phyloP scores from a whole-genome alignment of 23 red algal genomes.

The Gracilariopsis chorda region DNA sequence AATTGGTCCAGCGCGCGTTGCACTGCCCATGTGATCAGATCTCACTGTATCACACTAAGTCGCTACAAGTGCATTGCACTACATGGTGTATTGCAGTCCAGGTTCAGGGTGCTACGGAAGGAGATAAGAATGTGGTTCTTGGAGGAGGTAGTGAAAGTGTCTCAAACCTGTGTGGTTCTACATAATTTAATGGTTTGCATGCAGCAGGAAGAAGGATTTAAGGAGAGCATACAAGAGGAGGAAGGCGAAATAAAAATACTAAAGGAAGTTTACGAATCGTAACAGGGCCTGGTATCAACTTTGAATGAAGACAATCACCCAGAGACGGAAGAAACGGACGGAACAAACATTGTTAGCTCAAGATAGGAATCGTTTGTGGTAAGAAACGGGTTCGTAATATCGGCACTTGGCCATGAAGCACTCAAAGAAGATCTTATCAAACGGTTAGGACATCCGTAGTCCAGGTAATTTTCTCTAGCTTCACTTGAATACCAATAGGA shows the following conservation, averaged over 20 bases:
- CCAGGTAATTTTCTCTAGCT: neutral
- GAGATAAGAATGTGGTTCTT: neutral
- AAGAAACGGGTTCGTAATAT: neutral
- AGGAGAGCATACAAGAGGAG: conserved; percentile 6
- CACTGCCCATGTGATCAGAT: too few species aligned
- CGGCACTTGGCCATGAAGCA: neutral
- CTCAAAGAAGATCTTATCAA: conserved; percentile 6
- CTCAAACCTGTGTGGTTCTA: conserved; percentile 8
- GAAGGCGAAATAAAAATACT: neutral
- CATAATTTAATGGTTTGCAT: conserved; percentile 40
- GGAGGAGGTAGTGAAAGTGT: neutral
- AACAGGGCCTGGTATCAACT: too few species aligned
- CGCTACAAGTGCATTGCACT: too few species aligned
- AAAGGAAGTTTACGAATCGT: conserved; percentile 26
- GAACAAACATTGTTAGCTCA: too few species aligned
- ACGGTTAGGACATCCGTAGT: neutral
- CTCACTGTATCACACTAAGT: too few species aligned
- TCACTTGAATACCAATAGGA: too few species aligned
- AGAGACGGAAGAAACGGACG: too few species aligned
- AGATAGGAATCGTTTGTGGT: conserved; percentile 1
- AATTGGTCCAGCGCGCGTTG: too few species aligned
- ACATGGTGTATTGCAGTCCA: too few species aligned
- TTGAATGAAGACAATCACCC: too few species aligned
- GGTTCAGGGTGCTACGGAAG: too few species aligned
- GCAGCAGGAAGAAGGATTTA: conserved; percentile 21